Evolutionary conservation across 257 asterid genomes (phyloP), one percentile per base, ranked within the genome.

Genomic region (Catharanthus roseus): DNA sequence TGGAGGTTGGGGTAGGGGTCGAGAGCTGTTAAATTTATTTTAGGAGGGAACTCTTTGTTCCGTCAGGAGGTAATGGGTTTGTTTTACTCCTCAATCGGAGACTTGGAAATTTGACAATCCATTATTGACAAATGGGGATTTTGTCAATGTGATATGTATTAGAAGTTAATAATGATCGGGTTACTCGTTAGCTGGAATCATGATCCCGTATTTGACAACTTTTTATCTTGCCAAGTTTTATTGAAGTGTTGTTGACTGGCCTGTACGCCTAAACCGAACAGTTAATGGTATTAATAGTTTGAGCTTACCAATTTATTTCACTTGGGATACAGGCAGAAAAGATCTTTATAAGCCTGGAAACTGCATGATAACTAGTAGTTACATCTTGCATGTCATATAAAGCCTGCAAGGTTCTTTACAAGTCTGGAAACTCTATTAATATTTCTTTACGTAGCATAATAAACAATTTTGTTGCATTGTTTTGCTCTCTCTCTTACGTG

Each of bases 401-500:
- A 21, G 23, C 29, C 31, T 23, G 55, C 55, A 49, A 16, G 18
- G 55, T 49, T 49, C 55, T 16, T 13, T 49, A 49, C 55, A 49
- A 49, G 55, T 49, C 9, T 49, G 55, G 24, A 49, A 49, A 49
- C 55, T 49, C 23, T 38, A 23, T 28, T 4, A 49, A 10, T 60
- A 34, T 36, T 39, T 47, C 36, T 24, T 15, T 60, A 26, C 39
- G 33, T 4, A 41, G 19, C 16, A 39, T 62, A 21, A 33, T 38
- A 42, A 13, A 49, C 49, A 18, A 36, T 5, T 36, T 41, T 10
- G 18, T 31, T 33, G 39, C 53, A 36, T 61, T 61, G 12, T 11
- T 42, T 63, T 62, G 13, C 68, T 13, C 23, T 65, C 19, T 66
- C 55, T 73, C 75, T 70, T 33, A 76, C 33, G 41, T 72, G 67